Percentiles rank a stretch among this genome's conserved stretches.
phyloP scores from a whole-genome alignment of 306 rosid genomes.

The Datisca glomerata region DNA sequence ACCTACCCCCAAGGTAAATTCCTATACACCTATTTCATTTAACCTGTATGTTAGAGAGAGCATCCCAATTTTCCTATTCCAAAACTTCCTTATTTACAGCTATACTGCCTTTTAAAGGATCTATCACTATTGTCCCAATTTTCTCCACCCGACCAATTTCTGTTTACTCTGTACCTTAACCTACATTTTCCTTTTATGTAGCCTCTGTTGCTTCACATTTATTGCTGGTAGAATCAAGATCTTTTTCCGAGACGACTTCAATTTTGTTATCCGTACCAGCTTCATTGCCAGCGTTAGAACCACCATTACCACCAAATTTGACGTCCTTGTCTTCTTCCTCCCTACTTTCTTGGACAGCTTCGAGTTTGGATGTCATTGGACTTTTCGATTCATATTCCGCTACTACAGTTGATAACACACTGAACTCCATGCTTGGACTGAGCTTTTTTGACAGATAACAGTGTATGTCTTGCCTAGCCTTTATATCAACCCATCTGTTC shows the following conservation, averaged over 20 bases:
- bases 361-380: constrained; percentile 11
- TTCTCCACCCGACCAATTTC: constrained; percentile 11
- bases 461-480: constrained; percentile 35
- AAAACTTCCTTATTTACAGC: constrained; percentile 33
- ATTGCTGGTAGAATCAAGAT: not conserved
- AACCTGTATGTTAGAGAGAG: constrained; percentile 14
- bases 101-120: constrained; percentile 21
- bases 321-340: constrained; percentile 6
- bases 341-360: constrained; percentile 22
- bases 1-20: too few relatives aligned
- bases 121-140: constrained; percentile 14
- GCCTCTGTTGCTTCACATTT: too few relatives aligned
- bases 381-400: constrained; percentile 16
- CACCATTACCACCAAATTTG: not conserved
- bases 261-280: not conserved
- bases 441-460: constrained; percentile 24
- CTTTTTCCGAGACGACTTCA: not conserved
- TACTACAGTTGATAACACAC: constrained; percentile 8
- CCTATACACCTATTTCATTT: not conserved
- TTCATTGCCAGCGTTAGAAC: too few relatives aligned
- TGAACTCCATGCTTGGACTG: constrained; percentile 15
- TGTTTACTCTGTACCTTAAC: constrained; percentile 15
- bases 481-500: constrained; percentile 49
- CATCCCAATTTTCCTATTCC: too few relatives aligned
- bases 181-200: constrained; percentile 26